A percentile compares a stretch with the other conserved stretches of the same genome.
Conservation (phyloP, 441 rosid species). For the Pelargonium fulgidum region DNA sequence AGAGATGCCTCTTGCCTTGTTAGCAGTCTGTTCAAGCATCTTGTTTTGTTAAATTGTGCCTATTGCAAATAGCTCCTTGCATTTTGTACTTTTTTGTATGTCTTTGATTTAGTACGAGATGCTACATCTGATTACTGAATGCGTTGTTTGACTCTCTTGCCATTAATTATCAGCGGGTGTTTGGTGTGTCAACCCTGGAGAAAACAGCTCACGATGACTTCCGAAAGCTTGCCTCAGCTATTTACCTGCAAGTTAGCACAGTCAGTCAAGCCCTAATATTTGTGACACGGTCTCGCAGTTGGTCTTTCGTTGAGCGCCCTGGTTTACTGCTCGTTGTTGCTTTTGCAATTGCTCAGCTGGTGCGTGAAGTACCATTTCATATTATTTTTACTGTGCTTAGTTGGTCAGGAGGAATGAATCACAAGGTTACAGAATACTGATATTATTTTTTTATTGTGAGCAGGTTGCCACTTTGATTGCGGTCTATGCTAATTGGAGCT, state of each 20-base stretch:
- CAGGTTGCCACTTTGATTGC: conserved; percentile 43
- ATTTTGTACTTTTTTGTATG: too few species aligned
- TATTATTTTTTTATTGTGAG: conserved; percentile 5
- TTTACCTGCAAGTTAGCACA: conserved; percentile 49
- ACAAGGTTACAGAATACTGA: neutral
- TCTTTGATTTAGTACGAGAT: too few species aligned
- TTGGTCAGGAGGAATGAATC: too few species aligned
- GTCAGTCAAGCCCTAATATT: conserved; percentile 54
- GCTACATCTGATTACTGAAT: too few species aligned
- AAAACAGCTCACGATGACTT: conserved; percentile 22
- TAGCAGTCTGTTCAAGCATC: too few species aligned
- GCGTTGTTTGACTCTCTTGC: too few species aligned
- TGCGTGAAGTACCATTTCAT: conserved; percentile 12
- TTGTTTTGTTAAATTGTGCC: too few species aligned
- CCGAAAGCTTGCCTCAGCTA: conserved; percentile 47
- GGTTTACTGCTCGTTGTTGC: conserved; percentile 31
- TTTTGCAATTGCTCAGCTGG: conserved; percentile 40
- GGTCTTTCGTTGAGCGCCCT: conserved; percentile 45
- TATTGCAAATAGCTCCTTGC: too few species aligned
- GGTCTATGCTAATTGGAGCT: conserved; percentile 44
- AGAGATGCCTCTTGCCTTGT: too few species aligned
- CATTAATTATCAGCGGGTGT: conserved; percentile 25
- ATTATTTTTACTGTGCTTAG: neutral
- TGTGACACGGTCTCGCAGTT: conserved; percentile 42
- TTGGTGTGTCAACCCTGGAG: conserved; percentile 48